Conservation (phyloP, 352 stramenopile genomes). For the Nothophytophthora sp. region DNA sequence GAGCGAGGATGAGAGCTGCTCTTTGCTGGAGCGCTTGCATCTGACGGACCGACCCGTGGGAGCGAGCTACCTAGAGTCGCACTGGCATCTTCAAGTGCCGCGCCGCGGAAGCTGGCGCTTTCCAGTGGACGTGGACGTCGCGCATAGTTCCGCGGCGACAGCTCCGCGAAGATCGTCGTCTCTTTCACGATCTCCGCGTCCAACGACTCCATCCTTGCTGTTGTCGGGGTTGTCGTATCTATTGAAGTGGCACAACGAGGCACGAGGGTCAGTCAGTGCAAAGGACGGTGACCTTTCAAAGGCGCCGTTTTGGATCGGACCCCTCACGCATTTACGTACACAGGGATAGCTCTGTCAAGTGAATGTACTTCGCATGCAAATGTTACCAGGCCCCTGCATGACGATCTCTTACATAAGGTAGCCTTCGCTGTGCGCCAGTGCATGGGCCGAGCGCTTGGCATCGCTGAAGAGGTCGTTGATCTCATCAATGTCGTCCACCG, state of each 20-base stretch:
- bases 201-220: slow-evolving; percentile 18
- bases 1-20: background rate
- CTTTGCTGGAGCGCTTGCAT: background rate
- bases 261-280: too few relatives aligned
- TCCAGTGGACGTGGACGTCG: background rate
- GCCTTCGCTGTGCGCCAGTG: slow-evolving; percentile 93
- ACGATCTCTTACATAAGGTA: slow-evolving; percentile 83
- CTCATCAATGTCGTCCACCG: slow-evolving; percentile 95
- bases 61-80: background rate
- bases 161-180: slow-evolving; percentile 42
- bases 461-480: slow-evolving; percentile 99
- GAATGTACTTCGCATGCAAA: background rate
- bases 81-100: background rate
- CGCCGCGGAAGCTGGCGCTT: background rate
- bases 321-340: background rate
- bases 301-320: background rate
- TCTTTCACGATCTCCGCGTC: slow-evolving; percentile 40
- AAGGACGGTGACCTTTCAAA: slow-evolving; percentile 9
- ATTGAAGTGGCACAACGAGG: background rate
- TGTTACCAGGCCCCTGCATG: background rate
- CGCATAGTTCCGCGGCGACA: slow-evolving; percentile 15
- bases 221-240: background rate
- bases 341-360: background rate
- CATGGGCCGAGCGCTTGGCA: slow-evolving; percentile 97
- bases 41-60: slow-evolving; percentile 13